Conservation (phyloP, 2,329 filamentous ascomycete genomes). For the Fusarium subtropicale region DNA sequence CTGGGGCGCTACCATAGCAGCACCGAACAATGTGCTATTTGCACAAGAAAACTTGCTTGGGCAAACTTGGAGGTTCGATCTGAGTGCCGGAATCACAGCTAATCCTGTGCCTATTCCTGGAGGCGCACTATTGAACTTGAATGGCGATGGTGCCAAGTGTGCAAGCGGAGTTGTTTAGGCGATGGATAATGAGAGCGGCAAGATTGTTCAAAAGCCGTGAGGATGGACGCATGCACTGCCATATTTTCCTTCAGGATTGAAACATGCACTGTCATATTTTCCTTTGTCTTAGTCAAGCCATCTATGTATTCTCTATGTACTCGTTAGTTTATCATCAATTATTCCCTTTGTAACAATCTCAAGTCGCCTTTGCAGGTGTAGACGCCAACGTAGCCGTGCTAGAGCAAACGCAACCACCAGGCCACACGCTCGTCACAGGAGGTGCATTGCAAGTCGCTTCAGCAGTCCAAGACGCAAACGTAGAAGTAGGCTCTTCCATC, state of each 20-base stretch:
- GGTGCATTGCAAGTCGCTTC: slow-evolving; percentile 59
- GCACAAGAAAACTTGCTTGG: slow-evolving; percentile 22
- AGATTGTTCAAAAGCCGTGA: slow-evolving; percentile 29
- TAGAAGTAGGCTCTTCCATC: slow-evolving; percentile 43
- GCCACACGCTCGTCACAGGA: slow-evolving; percentile 57
- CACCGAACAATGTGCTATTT: background rate
- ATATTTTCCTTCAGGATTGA: slow-evolving; percentile 14
- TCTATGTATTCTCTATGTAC: slow-evolving; percentile 26
- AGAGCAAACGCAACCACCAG: slow-evolving; percentile 57
- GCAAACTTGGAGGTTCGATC: slow-evolving; percentile 23
- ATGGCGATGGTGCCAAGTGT: slow-evolving; percentile 33
- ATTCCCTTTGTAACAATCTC: slow-evolving; percentile 8
- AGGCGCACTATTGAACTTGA: slow-evolving; percentile 17
- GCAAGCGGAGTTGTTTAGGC: background rate
- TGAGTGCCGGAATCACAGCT: background rate
- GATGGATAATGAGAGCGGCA: slow-evolving; percentile 13
- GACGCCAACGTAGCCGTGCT: slow-evolving; percentile 44
- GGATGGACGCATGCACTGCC: slow-evolving; percentile 20
- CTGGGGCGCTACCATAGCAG: slow-evolving; percentile 19
- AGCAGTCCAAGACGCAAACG: slow-evolving; percentile 52
- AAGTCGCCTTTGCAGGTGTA: slow-evolving; percentile 31
- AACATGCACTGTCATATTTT: slow-evolving; percentile 18
- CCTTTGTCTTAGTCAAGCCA: slow-evolving; percentile 23
- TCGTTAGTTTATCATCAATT: slow-evolving; percentile 10
- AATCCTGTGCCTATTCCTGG: background rate